Evolutionary conservation across 2,329 filamentous ascomycete genomes (phyloP), one percentile per base, ranked within the genome.

Genomic region (Helotiales sp.): DNA sequence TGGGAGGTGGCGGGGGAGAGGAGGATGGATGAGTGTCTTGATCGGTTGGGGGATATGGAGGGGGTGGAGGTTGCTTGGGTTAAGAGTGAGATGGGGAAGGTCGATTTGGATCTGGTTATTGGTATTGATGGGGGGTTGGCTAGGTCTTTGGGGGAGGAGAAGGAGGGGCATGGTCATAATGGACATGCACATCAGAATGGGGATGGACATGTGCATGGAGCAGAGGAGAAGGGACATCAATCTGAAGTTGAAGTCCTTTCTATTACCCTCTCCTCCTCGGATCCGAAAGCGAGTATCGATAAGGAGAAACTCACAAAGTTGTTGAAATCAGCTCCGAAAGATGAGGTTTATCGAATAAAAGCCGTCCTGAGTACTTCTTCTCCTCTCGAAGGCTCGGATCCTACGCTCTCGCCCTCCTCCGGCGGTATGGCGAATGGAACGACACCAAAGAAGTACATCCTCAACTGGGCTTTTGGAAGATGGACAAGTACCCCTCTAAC

Each of bases 381-480:
- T 2, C 67, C 75, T 0, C 77, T 84, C 8, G 64, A 66, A 17
- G 79, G 78, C 66, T 85, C 84, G 0, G 81, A 83, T 9, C 30
- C 73, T 30, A 70, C 38, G 22, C 8, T 22, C 17, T n/a, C 34
- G 19, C n/a, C 13, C 34, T 38, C 34, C 6, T 38, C 34, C n/a
- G 15, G 15, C 34, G 34, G 2, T n/a, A n/a, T n/a, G n/a, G n/a
- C 3, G n/a, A 17, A 38, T 3, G 6, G 12, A 22, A 67, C 69
- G 48, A 44, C 63, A 22, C 60, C 56, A 6, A 74, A 73, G 15
- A 80, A 90, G 55, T 97, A 95, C 71, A 96, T 99, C 44, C 81
- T 99, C 59, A 99, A 99, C 73, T 99, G 95, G 95, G 95, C 95
- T 0, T 99, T 99, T 75, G 92, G 92, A 0, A 83, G 95, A 29